Evolutionary conservation across 192 early-diverging fungal genomes (phyloP).

Genomic region (Umbelopsis sp.): DNA sequence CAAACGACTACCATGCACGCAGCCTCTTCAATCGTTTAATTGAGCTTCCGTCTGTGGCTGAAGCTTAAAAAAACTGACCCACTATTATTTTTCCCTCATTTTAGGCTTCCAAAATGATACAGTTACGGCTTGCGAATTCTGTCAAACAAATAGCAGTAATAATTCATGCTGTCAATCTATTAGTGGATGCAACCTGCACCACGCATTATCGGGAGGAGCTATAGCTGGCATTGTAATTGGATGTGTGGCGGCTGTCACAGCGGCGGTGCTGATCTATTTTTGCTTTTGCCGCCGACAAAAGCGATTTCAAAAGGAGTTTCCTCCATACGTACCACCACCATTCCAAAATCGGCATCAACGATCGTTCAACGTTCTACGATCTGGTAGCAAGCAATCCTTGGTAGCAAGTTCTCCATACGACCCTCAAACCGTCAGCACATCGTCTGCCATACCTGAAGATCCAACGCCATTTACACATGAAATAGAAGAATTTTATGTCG

Average conservation of each 20-base stretch:
- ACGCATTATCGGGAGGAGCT: slow-evolving; percentile 25
- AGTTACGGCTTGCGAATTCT: slow-evolving; percentile 22
- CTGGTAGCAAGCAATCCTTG: slow-evolving; percentile 7
- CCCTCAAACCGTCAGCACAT: neutral
- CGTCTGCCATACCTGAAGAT: neutral
- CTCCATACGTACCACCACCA: neutral
- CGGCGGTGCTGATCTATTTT: slow-evolving; percentile 12
- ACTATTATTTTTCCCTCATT: neutral
- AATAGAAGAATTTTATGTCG: slow-evolving; percentile 36
- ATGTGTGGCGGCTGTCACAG: neutral
- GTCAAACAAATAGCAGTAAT: slow-evolving; percentile 11
- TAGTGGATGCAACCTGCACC: neutral
- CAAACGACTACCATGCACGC: no score
- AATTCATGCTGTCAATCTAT: slow-evolving; percentile 32
- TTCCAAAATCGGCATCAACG: slow-evolving; percentile 15
- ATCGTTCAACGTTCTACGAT: slow-evolving; percentile 10
- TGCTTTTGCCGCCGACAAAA: slow-evolving; percentile 15
- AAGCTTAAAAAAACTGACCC: slow-evolving; percentile 7
- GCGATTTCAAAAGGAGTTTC: slow-evolving; percentile 10
- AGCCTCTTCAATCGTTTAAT: no score
- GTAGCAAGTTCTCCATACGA: slow-evolving; percentile 1
- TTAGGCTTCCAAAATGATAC: slow-evolving; percentile 28
- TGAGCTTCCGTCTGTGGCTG: slow-evolving; percentile 12
- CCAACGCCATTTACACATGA: neutral
- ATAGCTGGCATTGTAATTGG: slow-evolving; percentile 33